Percentiles rank a stretch among this genome's conserved stretches.
phyloP scores from a whole-genome alignment of 2,329 filamentous ascomycete species.

The Colletotrichum incanum region DNA sequence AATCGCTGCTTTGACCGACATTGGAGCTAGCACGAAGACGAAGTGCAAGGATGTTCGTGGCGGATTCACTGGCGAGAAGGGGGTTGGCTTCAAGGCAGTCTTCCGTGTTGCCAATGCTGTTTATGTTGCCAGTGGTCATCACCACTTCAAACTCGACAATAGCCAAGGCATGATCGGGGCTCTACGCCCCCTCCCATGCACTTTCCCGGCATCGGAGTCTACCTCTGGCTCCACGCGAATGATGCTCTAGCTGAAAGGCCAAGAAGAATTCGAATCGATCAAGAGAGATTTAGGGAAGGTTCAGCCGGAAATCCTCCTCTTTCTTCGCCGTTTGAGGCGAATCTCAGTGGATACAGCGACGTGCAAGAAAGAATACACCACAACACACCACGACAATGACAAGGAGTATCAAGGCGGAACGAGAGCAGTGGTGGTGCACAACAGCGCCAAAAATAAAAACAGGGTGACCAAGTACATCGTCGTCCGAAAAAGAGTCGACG shows the following conservation, averaged over 20 bases:
- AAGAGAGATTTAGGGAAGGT: conserved; percentile 43
- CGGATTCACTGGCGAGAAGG: conserved; percentile 55
- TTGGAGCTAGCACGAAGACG: conserved; percentile 54
- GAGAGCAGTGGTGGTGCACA: neutral
- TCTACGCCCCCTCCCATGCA: conserved; percentile 49
- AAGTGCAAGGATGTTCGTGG: conserved; percentile 33
- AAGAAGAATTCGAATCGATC: conserved; percentile 34
- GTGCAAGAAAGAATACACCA: neutral
- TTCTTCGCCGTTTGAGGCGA: conserved; percentile 46
- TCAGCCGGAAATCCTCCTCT: conserved; percentile 48
- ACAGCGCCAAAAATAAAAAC: neutral
- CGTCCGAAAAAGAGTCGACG: neutral
- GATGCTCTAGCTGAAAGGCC: conserved; percentile 3
- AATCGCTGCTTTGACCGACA: conserved; percentile 52
- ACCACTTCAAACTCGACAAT: conserved; percentile 51
- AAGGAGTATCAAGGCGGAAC: neutral
- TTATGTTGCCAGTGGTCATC: conserved; percentile 50
- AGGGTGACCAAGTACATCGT: neutral
- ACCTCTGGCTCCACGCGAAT: conserved; percentile 15
- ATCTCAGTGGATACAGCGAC: conserved; percentile 27
- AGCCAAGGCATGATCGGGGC: conserved; percentile 51
- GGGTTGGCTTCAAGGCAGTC: conserved; percentile 56
- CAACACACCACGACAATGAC: neutral
- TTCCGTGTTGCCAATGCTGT: conserved; percentile 53
- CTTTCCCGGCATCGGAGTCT: neutral